phyloP scores from a whole-genome alignment of 768 basidiomycete genomes.

The Phlebiopsis gigantea region DNA sequence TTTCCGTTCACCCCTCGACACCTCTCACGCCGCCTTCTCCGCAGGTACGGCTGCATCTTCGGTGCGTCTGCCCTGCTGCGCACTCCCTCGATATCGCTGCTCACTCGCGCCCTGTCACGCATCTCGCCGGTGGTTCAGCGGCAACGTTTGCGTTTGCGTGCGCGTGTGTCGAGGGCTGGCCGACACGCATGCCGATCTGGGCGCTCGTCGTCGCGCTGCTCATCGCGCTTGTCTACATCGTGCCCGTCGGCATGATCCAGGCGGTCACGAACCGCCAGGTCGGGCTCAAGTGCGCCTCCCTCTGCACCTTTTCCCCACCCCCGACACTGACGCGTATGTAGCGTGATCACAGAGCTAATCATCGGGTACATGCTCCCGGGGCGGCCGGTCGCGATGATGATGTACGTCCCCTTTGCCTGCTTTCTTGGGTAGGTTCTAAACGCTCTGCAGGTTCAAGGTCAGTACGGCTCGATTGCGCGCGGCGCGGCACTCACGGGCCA shows the following conservation, averaged over 20 bases:
- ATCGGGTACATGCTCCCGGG: conserved; percentile 56
- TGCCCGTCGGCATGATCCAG: conserved; percentile 75
- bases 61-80: conserved; percentile 17
- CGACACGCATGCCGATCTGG: conserved; percentile 66
- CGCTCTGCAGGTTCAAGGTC: conserved; percentile 14
- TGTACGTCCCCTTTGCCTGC: conserved; percentile 33
- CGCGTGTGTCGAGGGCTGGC: conserved; percentile 55
- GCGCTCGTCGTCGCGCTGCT: conserved; percentile 51
- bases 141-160: conserved; percentile 57
- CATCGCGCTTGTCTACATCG: conserved; percentile 49
- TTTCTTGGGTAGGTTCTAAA: background rate
- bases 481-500: background rate
- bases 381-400: conserved; percentile 70
- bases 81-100: too few species aligned
- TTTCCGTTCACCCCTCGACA: background rate
- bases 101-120: background rate
- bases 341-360: conserved; percentile 69
- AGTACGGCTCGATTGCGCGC: background rate
- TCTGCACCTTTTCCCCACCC: too few species aligned
- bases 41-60: conserved; percentile 34
- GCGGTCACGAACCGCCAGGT: conserved; percentile 76
- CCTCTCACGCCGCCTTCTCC: background rate
- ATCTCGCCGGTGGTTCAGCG: conserved; percentile 23
- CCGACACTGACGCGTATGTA: conserved; percentile 20
- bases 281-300: conserved; percentile 39